These are phyloP conservation scores for Globisporangium solare DNA, from an alignment of 352 stramenopile species.

Conservation along the genomic window DNA sequence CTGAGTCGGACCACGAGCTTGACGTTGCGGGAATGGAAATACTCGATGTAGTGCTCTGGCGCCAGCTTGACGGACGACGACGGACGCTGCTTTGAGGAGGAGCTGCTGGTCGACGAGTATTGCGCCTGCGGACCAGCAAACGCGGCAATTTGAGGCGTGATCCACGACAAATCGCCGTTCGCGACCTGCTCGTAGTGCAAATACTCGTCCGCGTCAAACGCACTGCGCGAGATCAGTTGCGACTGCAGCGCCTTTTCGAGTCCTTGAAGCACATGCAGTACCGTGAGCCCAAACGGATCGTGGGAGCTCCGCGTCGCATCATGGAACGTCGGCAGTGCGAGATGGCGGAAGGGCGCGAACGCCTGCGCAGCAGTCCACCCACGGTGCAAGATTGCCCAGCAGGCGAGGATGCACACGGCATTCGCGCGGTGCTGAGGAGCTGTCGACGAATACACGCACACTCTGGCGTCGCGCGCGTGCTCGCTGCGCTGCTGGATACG, in stretches of 20 bases:
- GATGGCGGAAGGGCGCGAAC: conserved; percentile 37
- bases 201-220: conserved; percentile 17
- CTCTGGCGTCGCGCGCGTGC: conserved; percentile 39
- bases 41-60: conserved; percentile 29
- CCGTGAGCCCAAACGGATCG: conserved; percentile 24
- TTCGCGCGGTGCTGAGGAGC: conserved; percentile 76
- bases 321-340: conserved; percentile 29
- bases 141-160: conserved; percentile 22
- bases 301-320: conserved; percentile 17
- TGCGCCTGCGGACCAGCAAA: conserved; percentile 23
- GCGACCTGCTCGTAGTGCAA: conserved; percentile 16
- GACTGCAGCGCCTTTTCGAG: conserved; percentile 56
- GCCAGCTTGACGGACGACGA: conserved; percentile 28
- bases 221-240: conserved; percentile 76
- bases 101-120: conserved; percentile 68
- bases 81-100: conserved; percentile 34
- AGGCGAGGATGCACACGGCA: conserved; percentile 82
- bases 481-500: conserved; percentile 8
- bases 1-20: conserved; percentile 88
- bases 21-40: conserved; percentile 20
- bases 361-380: conserved; percentile 62
- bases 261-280: conserved; percentile 24
- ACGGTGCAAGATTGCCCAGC: conserved; percentile 60
- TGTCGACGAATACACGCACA: conserved; percentile 39
- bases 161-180: conserved; percentile 28